A percentile compares a stretch with the other conserved stretches of the same genome.
phyloP scores from a whole-genome alignment of 2,329 filamentous ascomycete species.

The Botrytis fragariae region DNA sequence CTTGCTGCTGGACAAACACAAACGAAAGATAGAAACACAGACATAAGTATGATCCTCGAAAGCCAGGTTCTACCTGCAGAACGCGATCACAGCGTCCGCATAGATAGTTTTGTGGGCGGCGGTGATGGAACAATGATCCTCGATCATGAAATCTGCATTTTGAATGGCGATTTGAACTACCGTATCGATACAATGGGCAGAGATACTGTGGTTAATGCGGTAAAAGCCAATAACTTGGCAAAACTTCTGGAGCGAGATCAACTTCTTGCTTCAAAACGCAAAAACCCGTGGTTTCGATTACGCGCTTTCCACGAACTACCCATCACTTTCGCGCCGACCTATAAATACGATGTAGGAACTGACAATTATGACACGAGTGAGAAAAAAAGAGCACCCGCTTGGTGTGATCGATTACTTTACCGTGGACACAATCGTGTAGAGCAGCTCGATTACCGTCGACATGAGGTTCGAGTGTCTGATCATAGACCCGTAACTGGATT shows the following conservation, averaged over 20 bases:
- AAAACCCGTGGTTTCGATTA: conserved; percentile 85
- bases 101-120: conserved; percentile 83
- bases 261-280: conserved; percentile 80
- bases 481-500: conserved; percentile 86
- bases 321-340: conserved; percentile 91
- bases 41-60: conserved; percentile 87
- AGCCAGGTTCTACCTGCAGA: conserved; percentile 70
- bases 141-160: conserved; percentile 94
- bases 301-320: conserved; percentile 86
- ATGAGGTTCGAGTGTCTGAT: conserved; percentile 88
- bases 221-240: conserved; percentile 74
- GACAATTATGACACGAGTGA: conserved; percentile 93
- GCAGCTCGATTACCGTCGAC: conserved; percentile 82
- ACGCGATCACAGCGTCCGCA: conserved; percentile 61
- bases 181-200: conserved; percentile 96
- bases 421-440: conserved; percentile 76
- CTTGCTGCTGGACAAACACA: conserved; percentile 90
- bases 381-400: conserved; percentile 90
- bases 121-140: conserved; percentile 93
- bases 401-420: conserved; percentile 94
- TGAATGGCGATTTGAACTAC: conserved; percentile 97
- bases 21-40: conserved; percentile 86
- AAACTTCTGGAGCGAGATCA: conserved; percentile 94
- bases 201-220: conserved; percentile 83
- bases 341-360: conserved; percentile 97